A percentile compares a stretch with the other conserved stretches of the same genome.
These are phyloP conservation scores for Agaricus blazei DNA, from an alignment of 768 basidiomycete genomes.

Conservation along the genomic window DNA sequence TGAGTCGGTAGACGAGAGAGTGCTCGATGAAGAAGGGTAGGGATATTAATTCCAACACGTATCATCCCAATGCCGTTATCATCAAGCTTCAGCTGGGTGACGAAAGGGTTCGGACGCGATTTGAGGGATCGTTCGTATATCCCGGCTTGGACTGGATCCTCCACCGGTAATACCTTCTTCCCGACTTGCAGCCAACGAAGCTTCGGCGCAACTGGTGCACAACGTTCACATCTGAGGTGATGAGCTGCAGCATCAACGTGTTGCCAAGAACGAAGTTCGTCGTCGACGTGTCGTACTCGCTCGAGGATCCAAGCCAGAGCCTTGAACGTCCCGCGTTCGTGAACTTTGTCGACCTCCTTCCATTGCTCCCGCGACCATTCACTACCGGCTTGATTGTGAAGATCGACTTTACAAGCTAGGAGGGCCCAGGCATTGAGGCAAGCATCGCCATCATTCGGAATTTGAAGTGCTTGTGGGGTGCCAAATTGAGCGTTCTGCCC, in stretches of 20 bases:
- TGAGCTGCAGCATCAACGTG: conserved; percentile 37
- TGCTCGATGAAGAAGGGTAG: conserved; percentile 85
- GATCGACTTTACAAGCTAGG: conserved; percentile 69
- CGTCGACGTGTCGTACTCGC: conserved; percentile 71
- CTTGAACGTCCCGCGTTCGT: conserved; percentile 79
- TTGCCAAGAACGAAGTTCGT: conserved; percentile 67
- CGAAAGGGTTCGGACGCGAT: conserved; percentile 77
- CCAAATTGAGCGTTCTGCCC: conserved; percentile 58
- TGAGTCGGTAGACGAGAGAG: conserved; percentile 67
- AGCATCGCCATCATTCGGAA: conserved; percentile 49
- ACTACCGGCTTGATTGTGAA: conserved; percentile 61
- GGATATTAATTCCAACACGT: conserved; percentile 83
- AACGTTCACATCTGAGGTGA: conserved; percentile 63
- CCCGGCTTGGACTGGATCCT: conserved; percentile 84
- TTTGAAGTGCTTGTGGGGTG: conserved; percentile 50
- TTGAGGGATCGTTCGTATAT: conserved; percentile 87
- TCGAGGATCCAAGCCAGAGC: conserved; percentile 85
- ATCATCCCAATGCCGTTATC: conserved; percentile 63
- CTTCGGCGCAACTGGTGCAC: conserved; percentile 75
- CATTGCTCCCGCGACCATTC: conserved; percentile 77
- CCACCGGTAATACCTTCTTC: conserved; percentile 64
- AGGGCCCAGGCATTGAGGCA: conserved; percentile 77
- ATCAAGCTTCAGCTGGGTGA: conserved; percentile 74
- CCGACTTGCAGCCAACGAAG: conserved; percentile 66
- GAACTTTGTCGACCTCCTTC: conserved; percentile 80